Evolutionary conservation across 768 basidiomycete species (phyloP).

Genomic region (Asterophora parasitica): DNA sequence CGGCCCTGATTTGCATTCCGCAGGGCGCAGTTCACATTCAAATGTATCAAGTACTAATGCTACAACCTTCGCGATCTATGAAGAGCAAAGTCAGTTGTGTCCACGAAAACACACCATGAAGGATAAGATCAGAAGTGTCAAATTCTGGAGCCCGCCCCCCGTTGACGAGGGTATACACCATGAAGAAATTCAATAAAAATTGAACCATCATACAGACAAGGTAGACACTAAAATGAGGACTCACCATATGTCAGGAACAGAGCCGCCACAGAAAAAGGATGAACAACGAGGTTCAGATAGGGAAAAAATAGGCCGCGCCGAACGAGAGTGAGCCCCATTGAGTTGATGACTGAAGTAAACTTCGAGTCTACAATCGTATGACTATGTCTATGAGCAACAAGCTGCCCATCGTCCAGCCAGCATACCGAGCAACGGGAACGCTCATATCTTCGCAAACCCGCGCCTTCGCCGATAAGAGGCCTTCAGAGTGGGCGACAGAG

Average conservation of each 20-base stretch:
- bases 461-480: constrained; percentile 36
- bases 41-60: background rate
- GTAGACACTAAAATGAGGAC: constrained; percentile 4
- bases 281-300: constrained; percentile 49
- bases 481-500: constrained; percentile 48
- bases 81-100: background rate
- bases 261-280: constrained; percentile 2
- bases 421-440: constrained; percentile 45
- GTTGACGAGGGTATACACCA: constrained; percentile 61
- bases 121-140: constrained; percentile 52
- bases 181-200: constrained; percentile 83
- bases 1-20: too few species aligned
- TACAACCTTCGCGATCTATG: background rate
- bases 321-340: constrained; percentile 91
- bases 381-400: constrained; percentile 86
- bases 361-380: constrained; percentile 68
- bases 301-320: constrained; percentile 62
- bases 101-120: background rate
- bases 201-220: constrained; percentile 48
- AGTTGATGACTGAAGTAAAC: constrained; percentile 50
- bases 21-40: too few species aligned
- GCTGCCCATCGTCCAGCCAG: constrained; percentile 32
- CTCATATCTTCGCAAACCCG: constrained; percentile 76
- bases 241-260: background rate
- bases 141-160: constrained; percentile 71